A percentile compares a stretch with the other conserved stretches of the same genome.
Conservation (phyloP, 2,329 filamentous ascomycete species). For the Alternaria postmessia region DNA sequence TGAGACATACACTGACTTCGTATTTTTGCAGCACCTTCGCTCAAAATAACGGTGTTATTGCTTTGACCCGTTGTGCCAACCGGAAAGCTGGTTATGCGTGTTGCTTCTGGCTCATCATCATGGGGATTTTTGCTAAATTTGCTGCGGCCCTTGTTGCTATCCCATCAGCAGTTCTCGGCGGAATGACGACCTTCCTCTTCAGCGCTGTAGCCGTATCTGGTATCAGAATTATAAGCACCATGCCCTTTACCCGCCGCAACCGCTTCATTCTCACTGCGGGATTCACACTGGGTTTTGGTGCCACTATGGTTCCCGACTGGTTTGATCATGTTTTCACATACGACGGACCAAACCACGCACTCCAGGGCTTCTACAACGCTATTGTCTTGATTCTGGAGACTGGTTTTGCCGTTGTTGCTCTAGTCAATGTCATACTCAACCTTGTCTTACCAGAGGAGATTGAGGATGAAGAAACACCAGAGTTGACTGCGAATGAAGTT, state of each 20-base stretch:
- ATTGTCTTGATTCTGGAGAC: constrained; percentile 60
- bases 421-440: constrained; percentile 77
- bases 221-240: constrained; percentile 75
- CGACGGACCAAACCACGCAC: constrained; percentile 69
- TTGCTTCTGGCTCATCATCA: constrained; percentile 78
- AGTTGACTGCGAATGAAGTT: constrained; percentile 53
- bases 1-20: no score
- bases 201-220: constrained; percentile 78
- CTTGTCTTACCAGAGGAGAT: constrained; percentile 75
- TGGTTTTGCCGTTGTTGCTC: constrained; percentile 75
- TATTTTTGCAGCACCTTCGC: no score
- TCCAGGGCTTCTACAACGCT: constrained; percentile 78
- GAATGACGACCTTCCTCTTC: constrained; percentile 79
- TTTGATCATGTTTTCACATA: constrained; percentile 78
- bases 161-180: constrained; percentile 61
- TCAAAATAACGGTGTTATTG: no score
- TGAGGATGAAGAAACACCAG: constrained; percentile 66
- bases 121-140: constrained; percentile 85
- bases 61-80: constrained; percentile 83
- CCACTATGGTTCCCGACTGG: constrained; percentile 63
- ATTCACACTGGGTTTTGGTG: constrained; percentile 73
- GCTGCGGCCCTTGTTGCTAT: constrained; percentile 81
- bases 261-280: constrained; percentile 82
- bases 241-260: constrained; percentile 79
- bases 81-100: constrained; percentile 81